Evolutionary conservation across 2,329 filamentous ascomycete genomes (phyloP), one percentile per base, ranked within the genome.

Genomic region (Paecilomyces sp.): DNA sequence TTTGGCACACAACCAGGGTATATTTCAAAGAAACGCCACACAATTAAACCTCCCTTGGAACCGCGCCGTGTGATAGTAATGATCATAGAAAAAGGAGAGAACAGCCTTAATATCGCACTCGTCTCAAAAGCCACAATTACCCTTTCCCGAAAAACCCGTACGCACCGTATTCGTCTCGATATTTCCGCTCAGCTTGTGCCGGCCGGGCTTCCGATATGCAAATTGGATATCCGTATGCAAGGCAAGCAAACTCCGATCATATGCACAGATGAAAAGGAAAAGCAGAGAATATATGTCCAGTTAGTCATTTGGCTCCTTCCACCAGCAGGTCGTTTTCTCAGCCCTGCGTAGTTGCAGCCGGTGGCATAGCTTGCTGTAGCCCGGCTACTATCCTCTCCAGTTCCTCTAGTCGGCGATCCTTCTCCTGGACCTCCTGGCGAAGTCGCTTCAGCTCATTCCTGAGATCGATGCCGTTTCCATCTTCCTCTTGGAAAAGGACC

Each of bases 381-480:
- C 68, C 72, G 6, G 69, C 64, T 15, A 76, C 73, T 56, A 75
- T 72, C 50, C 71, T 66, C 63, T 79, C 76, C 47, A 79, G 63
- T 55, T 77, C 75, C 61, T 76, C 67, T 11, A 79, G 66, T 18
- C 75, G 73, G n/a, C 73, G 71, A 59, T 78, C 76, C 60, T 78
- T 79, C 65, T 86, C 83, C 63, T 85, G 79, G 61, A 88, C 87
- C 70, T 90, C 87, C 54, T 78, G 77, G n/a, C 83, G 81, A 36
- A 91, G 75, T 34, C 86, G 81, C 74, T 89, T 89, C 62, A 89
- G 75, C 69, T 90, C 86, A 54, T 85, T 82, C 22, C 83, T 84
- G 33, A 90, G 65, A 47, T 75, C 70, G 25, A 71, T 69, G 5
- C 71, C 71, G 47, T 83, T 82, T 18, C 74, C 66, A 28, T 70